phyloP scores from a whole-genome alignment of 306 rosid genomes.

The Trifolium dubium region DNA sequence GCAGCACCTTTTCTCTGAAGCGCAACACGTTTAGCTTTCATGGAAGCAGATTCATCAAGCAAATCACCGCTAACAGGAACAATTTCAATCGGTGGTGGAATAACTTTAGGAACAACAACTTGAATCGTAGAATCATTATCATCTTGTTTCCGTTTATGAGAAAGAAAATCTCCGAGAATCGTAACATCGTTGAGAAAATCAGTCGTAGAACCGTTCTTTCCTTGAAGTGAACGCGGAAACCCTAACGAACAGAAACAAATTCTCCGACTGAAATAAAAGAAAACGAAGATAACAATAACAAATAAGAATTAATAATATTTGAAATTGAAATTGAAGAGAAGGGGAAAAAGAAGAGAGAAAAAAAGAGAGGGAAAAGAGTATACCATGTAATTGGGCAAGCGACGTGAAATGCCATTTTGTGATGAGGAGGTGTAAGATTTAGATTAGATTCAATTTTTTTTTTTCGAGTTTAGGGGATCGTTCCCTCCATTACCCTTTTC shows the following conservation, averaged over 20 bases:
- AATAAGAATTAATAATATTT: not conserved
- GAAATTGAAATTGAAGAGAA: not conserved
- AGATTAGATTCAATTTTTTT: constrained; percentile 50
- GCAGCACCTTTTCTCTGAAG: constrained; percentile 92
- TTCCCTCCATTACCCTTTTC: constrained; percentile 36
- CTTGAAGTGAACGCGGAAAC: constrained; percentile 43
- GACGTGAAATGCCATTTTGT: constrained; percentile 54
- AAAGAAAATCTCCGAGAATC: constrained; percentile 58
- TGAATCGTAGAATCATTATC: constrained; percentile 50
- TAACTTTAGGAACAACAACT: constrained; percentile 79
- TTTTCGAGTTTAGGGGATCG: constrained; percentile 43
- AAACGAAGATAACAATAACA: not conserved
- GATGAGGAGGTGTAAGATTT: constrained; percentile 23
- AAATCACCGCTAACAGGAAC: constrained; percentile 42
- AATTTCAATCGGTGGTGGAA: constrained; percentile 64
- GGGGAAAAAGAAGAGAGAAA: not conserved
- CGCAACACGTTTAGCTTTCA: constrained; percentile 79
- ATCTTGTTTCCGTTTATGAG: constrained; percentile 48
- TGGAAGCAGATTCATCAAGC: constrained; percentile 69
- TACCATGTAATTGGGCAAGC: constrained; percentile 57
- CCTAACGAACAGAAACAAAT: constrained; percentile 53
- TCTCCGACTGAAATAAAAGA: constrained; percentile 42
- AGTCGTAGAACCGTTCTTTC: not conserved
- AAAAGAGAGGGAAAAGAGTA: not conserved
- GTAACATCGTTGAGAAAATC: constrained; percentile 58